Evolutionary conservation across 164 flowering plant genomes (phyloP), one percentile per base, ranked within the genome.

Genomic region (Tetracentron sinense): DNA sequence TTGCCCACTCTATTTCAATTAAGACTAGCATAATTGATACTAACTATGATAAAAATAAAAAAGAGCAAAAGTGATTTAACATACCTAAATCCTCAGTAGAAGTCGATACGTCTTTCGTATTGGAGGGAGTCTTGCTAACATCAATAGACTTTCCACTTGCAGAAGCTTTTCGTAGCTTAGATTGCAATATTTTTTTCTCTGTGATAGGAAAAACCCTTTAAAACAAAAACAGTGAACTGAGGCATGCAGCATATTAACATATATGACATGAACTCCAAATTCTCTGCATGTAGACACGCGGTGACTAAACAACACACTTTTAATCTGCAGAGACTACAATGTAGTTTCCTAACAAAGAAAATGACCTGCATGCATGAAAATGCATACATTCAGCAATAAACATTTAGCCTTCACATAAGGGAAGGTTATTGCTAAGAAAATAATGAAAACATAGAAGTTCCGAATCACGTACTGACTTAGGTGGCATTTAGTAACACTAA

Each of bases 171-270:
- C 88, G 76, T 38, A 88, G 54, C 80, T 82, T 90, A 53, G 83
- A 71, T 65, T 83, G 89, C 80, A 90, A 56, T 54, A 88, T 31
- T 64, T 86, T 90, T 73, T 90, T 90, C 79, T 90, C 97, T 90
- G 89, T n/a, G 29, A 14, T 19, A 4, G 35, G n/a, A 52, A 66
- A 64, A 48, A 14, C 64, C 59, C 6, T 49, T 63, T 8, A 54
- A 26, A 58, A 28, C 4, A 38, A 21, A 60, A 25, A 42, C 17
- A 12, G 7, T 21, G 55, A 21, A 21, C 12, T 15, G 12, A 4
- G 11, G 16, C 10, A 30, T 22, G 19, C 19, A n/a, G n/a, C 44
- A n/a, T 8, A 8, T 0, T n/a, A 1, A 29, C 10, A 49, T 23
- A 38, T 33, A 50, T 5, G 7, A 61, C 15, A 23, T 26, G n/a